phyloP scores from a whole-genome alignment of 2,329 filamentous ascomycete species.

The Aspergillus phoenicis region DNA sequence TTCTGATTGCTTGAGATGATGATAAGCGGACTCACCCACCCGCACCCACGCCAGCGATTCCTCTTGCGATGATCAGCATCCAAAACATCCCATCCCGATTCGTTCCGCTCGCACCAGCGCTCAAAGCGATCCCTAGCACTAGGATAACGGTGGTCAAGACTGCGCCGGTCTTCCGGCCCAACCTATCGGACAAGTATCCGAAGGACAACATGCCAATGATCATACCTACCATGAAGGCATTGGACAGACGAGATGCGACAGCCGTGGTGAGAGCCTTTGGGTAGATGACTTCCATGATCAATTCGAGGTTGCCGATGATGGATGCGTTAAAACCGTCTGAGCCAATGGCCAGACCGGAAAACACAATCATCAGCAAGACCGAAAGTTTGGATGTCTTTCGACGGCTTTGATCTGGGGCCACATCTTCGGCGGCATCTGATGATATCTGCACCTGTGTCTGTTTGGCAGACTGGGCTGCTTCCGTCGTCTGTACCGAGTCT shows the following conservation, averaged over 20 bases:
- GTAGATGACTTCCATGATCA: conserved; percentile 43
- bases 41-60: conserved; percentile 49
- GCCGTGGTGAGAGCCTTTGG: conserved; percentile 24
- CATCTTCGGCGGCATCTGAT: not conserved
- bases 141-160: conserved; percentile 53
- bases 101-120: conserved; percentile 50
- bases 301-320: conserved; percentile 39
- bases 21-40: conserved; percentile 30
- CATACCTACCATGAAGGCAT: conserved; percentile 60
- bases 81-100: conserved; percentile 37
- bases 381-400: conserved; percentile 27
- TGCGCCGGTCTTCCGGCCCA: conserved; percentile 54
- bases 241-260: conserved; percentile 51
- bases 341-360: conserved; percentile 41
- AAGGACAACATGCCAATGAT: conserved; percentile 60
- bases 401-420: not conserved
- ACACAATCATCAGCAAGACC: conserved; percentile 36
- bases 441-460: not conserved
- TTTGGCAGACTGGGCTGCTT: not conserved
- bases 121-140: conserved; percentile 52
- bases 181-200: conserved; percentile 53
- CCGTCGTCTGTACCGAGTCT: not conserved
- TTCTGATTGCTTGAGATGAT: too few relatives aligned
- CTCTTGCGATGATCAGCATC: conserved; percentile 46
- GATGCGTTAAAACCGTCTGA: conserved; percentile 41